Percentiles rank a stretch among this genome's conserved stretches.
phyloP scores from a whole-genome alignment of 441 rosid genomes.

The Viola pubescens region DNA sequence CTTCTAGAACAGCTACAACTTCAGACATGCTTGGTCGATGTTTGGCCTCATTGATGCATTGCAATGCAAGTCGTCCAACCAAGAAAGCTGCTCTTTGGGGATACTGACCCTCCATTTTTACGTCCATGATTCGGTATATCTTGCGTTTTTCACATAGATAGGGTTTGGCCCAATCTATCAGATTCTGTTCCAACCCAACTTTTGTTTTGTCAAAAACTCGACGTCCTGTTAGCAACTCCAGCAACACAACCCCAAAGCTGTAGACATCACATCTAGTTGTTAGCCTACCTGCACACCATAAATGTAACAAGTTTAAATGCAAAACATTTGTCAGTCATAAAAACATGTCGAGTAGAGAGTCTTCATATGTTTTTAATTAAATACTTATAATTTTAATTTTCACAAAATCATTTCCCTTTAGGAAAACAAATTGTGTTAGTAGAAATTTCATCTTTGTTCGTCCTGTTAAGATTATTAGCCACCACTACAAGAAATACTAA shows the following conservation, averaged over 20 bases:
- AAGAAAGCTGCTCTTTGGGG: constrained; percentile 46
- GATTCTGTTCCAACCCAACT: constrained; percentile 42
- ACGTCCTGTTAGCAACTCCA: constrained; percentile 59
- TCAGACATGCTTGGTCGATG: constrained; percentile 52
- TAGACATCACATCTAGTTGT: constrained; percentile 64
- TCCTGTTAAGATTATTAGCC: too few species aligned
- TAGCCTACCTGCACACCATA: constrained; percentile 42
- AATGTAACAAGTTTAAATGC: neutral
- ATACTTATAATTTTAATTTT: too few species aligned
- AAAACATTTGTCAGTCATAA: too few species aligned
- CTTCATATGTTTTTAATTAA: too few species aligned
- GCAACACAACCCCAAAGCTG: constrained; percentile 66
- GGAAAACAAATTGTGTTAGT: too few species aligned
- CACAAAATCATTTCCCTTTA: too few species aligned
- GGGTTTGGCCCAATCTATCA: constrained; percentile 58
- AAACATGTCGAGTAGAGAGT: too few species aligned
- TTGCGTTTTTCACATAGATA: constrained; percentile 46
- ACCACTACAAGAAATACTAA: too few species aligned
- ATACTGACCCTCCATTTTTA: constrained; percentile 49
- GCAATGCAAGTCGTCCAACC: constrained; percentile 45
- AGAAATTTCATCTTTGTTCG: too few species aligned
- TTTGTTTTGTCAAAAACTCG: constrained; percentile 39
- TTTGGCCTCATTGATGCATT: constrained; percentile 51
- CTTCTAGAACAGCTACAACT: constrained; percentile 40
- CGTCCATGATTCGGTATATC: constrained; percentile 58